Percentiles rank a stretch among this genome's conserved stretches.
These are phyloP conservation scores for Nannochloris sp. DNA, from an alignment of 139 green algal genomes.

Conservation along the genomic window DNA sequence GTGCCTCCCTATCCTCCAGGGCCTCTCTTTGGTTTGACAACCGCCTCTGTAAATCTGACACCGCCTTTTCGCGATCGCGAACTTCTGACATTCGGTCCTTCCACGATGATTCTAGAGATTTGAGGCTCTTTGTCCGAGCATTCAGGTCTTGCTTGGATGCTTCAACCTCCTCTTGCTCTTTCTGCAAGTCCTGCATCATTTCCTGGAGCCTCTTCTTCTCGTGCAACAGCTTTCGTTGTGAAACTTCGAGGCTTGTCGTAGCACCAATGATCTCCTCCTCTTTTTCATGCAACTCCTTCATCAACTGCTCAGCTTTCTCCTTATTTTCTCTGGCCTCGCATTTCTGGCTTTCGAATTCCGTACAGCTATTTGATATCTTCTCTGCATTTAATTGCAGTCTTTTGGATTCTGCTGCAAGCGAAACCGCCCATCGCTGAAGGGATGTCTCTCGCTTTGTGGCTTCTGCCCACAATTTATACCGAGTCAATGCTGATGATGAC, in stretches of 20 bases:
- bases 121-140: conserved; percentile 3
- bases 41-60: conserved; percentile 10
- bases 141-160: conserved; percentile 3
- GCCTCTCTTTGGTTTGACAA: conserved; percentile 13
- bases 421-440: conserved; percentile 41
- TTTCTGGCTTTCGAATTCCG: neutral
- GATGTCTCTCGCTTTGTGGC: conserved; percentile 26
- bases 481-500: neutral
- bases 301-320: conserved; percentile 9
- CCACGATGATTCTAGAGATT: neutral
- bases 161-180: neutral
- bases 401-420: conserved; percentile 28
- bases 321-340: neutral
- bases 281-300: conserved; percentile 12
- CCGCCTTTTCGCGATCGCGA: conserved; percentile 2
- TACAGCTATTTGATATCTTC: neutral
- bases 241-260: neutral
- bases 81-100: conserved; percentile 5
- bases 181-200: conserved; percentile 17
- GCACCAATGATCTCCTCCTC: conserved; percentile 11
- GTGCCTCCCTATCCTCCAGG: conserved; percentile 15
- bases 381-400: conserved; percentile 13
- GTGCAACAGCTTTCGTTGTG: neutral
- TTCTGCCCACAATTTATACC: conserved; percentile 3
- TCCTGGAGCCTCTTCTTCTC: conserved; percentile 9